phyloP scores from a whole-genome alignment of 2,329 filamentous ascomycete genomes.

The Penicillium sp. region DNA sequence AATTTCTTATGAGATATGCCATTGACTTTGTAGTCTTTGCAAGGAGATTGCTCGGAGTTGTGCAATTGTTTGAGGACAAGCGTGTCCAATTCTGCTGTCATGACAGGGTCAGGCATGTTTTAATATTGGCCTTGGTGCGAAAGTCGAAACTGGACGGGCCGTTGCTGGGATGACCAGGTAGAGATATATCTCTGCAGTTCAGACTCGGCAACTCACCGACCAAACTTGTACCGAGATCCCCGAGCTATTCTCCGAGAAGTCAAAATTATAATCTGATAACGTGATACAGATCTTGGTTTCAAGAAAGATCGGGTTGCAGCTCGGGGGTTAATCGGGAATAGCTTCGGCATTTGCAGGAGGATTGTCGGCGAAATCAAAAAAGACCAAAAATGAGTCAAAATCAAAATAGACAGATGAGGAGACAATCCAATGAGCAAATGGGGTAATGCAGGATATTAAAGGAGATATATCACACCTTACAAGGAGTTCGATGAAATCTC shows the following conservation, averaged over 20 bases:
- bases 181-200: not conserved
- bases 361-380: constrained; percentile 20
- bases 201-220: not conserved
- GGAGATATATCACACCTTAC: not conserved
- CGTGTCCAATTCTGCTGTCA: not conserved
- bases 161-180: not conserved
- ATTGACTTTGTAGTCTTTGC: not conserved
- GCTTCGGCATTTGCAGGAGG: constrained; percentile 13
- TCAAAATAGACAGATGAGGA: not conserved
- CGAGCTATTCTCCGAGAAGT: not conserved
- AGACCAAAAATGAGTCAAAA: too few relatives aligned
- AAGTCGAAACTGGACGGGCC: not conserved
- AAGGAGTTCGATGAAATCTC: constrained; percentile 13
- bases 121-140: not conserved
- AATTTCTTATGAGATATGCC: not conserved
- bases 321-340: constrained; percentile 17
- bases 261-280: not conserved
- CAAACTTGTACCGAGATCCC: not conserved
- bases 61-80: not conserved
- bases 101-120: not conserved
- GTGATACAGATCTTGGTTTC: not conserved
- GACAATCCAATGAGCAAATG: too few relatives aligned
- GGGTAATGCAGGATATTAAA: not conserved
- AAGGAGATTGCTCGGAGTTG: not conserved
- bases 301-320: not conserved